Evolutionary conservation across 2,329 filamentous ascomycete species (phyloP).

Genomic region (Byssochlamys sp.): DNA sequence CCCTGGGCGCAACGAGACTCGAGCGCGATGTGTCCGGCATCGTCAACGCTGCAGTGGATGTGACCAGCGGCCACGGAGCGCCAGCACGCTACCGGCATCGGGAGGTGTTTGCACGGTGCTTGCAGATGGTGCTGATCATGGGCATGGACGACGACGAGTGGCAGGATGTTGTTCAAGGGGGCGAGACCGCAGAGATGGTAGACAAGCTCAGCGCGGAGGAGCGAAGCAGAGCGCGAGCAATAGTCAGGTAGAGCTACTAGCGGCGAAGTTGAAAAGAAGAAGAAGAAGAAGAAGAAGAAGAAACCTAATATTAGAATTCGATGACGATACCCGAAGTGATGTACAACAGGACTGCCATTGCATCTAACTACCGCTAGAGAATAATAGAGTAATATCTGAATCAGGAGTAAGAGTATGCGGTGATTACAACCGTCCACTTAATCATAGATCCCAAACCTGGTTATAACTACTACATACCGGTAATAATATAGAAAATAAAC

Average conservation of each 20-base stretch:
- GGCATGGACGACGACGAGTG: conserved; percentile 96
- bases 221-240: conserved; percentile 58
- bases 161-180: conserved; percentile 58
- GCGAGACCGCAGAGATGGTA: conserved; percentile 41
- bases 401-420: too few relatives aligned
- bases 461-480: too few relatives aligned
- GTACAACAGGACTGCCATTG: too few relatives aligned
- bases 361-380: too few relatives aligned
- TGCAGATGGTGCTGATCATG: conserved; percentile 74
- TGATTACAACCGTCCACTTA: too few relatives aligned
- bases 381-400: too few relatives aligned
- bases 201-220: conserved; percentile 64
- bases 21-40: conserved; percentile 76
- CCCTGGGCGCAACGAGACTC: conserved; percentile 69
- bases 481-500: too few relatives aligned
- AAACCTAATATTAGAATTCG: too few relatives aligned
- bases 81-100: conserved; percentile 60
- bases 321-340: too few relatives aligned
- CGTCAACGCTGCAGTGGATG: conserved; percentile 42
- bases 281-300: neutral
- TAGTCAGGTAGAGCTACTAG: conserved; percentile 40
- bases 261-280: neutral
- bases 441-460: too few relatives aligned
- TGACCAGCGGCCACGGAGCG: conserved; percentile 22
- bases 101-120: conserved; percentile 65